These are phyloP conservation scores for Pichia thaimueangensis DNA, from an alignment of 805 yeast genomes.

Conservation along the genomic window DNA sequence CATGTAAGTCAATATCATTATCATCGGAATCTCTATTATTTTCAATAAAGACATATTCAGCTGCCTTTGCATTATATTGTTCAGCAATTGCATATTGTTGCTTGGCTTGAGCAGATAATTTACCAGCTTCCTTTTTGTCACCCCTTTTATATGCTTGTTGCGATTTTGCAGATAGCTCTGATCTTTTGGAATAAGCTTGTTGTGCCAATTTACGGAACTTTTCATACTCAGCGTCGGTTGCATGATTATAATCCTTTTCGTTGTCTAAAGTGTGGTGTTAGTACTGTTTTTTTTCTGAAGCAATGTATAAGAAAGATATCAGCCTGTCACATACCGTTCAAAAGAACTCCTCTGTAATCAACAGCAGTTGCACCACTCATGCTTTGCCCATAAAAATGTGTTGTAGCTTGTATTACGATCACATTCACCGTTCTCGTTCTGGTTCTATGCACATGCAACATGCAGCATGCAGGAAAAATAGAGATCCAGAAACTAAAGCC, in stretches of 20 bases:
- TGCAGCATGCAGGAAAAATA: too few species aligned
- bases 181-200: slow-evolving; percentile 50
- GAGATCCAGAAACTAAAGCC: too few species aligned
- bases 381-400: neutral
- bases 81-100: slow-evolving; percentile 57
- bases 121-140: slow-evolving; percentile 65
- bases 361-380: slow-evolving; percentile 24
- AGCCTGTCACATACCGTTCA: slow-evolving; percentile 17
- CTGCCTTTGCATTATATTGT: slow-evolving; percentile 69
- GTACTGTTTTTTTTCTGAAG: neutral
- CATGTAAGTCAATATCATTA: slow-evolving; percentile 91
- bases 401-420: too few species aligned
- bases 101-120: slow-evolving; percentile 64
- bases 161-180: slow-evolving; percentile 55
- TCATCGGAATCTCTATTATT: slow-evolving; percentile 81
- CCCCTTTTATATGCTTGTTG: slow-evolving; percentile 74
- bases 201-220: slow-evolving; percentile 63
- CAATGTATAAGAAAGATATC: neutral
- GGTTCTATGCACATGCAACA: too few species aligned
- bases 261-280: slow-evolving; percentile 2
- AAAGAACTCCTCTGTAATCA: slow-evolving; percentile 22
- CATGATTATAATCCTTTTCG: slow-evolving; percentile 61
- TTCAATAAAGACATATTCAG: slow-evolving; percentile 79
- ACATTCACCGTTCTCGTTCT: too few species aligned
- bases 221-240: slow-evolving; percentile 58